Base-by-base conservation (phyloP, 345 rosid genomes). In the Sonneratia alba region DNA sequence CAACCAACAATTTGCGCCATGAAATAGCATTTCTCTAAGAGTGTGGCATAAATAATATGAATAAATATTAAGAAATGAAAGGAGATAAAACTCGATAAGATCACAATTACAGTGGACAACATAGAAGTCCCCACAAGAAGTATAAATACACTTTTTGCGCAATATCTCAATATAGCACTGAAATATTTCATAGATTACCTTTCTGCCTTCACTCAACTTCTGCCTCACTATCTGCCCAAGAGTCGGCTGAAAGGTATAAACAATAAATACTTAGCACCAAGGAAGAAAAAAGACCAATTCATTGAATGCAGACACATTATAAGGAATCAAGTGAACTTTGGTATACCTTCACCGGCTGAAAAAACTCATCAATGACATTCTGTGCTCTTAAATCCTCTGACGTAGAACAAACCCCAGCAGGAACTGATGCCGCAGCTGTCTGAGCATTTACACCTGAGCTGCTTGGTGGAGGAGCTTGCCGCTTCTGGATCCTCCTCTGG, bases 121-220 rank as follows among this genome's bases (percentile, higher is more conserved):
- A 53, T 53, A 18, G 16, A 42, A 67, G 48, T 21, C 22, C 27
- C 49, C 11, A 1, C 40, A 45, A 34, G 27, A 7, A 32, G 5
- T 55, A n/a, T 53, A 66, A 24, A 38, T 48, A 67, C 49, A 68
- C 53, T 42, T 11, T 9, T 37, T 27, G 37, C 63, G 45, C 57
- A 43, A 4, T 36, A 48, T 11, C 34, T 22, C 19, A n/a, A 55
- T n/a, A 64, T 64, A 10, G 42, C 40, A 75, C 64, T 61, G 53
- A 34, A 24, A 12, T 74, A 62, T 45, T 40, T 32, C 49, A 14
- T 67, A 68, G 32, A 38, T 71, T 83, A 92, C 96, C 94, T 90
- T 90, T 81, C 94, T 88, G 75, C 96, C 98, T 85, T 87, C 98
- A 66, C 96, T 86, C 82, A 92, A 82, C 76, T 86, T 92, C 80